phyloP scores from a whole-genome alignment of 805 yeast species.

The Candida silvatica region DNA sequence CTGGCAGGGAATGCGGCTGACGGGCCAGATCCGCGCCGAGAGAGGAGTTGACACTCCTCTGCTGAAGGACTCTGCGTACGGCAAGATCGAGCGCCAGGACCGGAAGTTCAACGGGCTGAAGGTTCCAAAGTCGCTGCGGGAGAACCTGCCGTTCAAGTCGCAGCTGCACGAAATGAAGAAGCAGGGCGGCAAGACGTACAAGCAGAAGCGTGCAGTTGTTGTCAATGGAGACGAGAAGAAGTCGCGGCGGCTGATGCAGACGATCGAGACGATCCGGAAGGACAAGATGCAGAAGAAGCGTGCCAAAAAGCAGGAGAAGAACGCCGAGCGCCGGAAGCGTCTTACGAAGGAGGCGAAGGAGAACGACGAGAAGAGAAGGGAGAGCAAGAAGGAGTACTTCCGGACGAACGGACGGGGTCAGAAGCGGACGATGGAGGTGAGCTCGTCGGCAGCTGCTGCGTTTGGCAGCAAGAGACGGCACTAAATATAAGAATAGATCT shows the following conservation, averaged over 20 bases:
- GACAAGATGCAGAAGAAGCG: constrained; percentile 76
- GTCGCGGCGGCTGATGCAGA: constrained; percentile 82
- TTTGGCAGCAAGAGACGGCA: background rate
- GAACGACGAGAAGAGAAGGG: constrained; percentile 67
- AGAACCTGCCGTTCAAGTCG: constrained; percentile 82
- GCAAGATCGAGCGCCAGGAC: constrained; percentile 74
- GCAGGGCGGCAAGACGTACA: constrained; percentile 71
- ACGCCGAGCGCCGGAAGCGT: constrained; percentile 66
- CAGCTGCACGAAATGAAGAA: constrained; percentile 87
- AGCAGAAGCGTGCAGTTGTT: constrained; percentile 88
- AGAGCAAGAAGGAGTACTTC: constrained; percentile 83
- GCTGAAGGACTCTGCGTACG: constrained; percentile 40
- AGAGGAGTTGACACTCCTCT: constrained; percentile 50
- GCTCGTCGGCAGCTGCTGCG: constrained; percentile 6
- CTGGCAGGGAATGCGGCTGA: constrained; percentile 95
- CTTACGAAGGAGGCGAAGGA: constrained; percentile 66
- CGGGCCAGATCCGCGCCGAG: constrained; percentile 88
- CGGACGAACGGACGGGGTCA: constrained; percentile 31
- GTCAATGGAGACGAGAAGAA: constrained; percentile 89
- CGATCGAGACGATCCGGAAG: constrained; percentile 74
- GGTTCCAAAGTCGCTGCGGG: constrained; percentile 74
- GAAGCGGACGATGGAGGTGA: constrained; percentile 6
- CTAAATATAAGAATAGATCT: background rate
- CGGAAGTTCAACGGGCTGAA: constrained; percentile 81
- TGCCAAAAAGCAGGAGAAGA: constrained; percentile 66